Evolutionary conservation across 306 rosid species (phyloP).

Genomic region (Vigna mungo): DNA sequence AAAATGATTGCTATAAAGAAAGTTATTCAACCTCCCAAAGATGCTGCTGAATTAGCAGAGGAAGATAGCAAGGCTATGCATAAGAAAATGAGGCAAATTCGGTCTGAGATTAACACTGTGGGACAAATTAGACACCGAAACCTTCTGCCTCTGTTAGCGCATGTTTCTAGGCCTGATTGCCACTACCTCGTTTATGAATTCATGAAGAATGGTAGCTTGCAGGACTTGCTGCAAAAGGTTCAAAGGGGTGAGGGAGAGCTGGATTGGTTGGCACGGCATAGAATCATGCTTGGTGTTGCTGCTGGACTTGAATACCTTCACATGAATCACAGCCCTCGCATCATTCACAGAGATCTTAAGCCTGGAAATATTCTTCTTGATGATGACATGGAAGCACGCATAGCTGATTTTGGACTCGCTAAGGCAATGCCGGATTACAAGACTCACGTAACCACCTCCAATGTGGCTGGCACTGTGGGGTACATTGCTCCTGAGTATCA

Average conservation of each 20-base stretch:
- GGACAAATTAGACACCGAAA: conserved; percentile 90
- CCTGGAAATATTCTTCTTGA: conserved; percentile 85
- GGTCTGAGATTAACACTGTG: conserved; percentile 83
- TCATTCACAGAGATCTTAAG: conserved; percentile 87
- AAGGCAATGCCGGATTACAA: conserved; percentile 80
- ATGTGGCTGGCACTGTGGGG: conserved; percentile 85
- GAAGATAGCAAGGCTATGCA: conserved; percentile 74
- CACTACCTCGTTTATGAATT: conserved; percentile 85
- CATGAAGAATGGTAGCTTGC: conserved; percentile 96
- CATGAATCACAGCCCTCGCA: conserved; percentile 64
- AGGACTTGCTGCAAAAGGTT: conserved; percentile 53
- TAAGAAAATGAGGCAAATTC: conserved; percentile 86
- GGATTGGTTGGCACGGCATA: conserved; percentile 78
- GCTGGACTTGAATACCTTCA: conserved; percentile 94
- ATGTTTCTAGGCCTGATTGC: conserved; percentile 76
- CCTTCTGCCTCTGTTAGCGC: conserved; percentile 82
- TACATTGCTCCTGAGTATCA: conserved; percentile 95
- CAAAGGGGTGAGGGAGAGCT: conserved; percentile 51
- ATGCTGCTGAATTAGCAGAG: conserved; percentile 59
- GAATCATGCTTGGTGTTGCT: conserved; percentile 73
- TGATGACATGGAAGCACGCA: conserved; percentile 89
- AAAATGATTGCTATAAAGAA: conserved; percentile 86
- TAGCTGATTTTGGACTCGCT: conserved; percentile 96
- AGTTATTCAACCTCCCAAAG: conserved; percentile 74
- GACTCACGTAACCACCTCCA: conserved; percentile 74